Evolutionary conservation across 495 filamentous ascomycete genomes (phyloP).

Genomic region (Neurospora tetraspora): DNA sequence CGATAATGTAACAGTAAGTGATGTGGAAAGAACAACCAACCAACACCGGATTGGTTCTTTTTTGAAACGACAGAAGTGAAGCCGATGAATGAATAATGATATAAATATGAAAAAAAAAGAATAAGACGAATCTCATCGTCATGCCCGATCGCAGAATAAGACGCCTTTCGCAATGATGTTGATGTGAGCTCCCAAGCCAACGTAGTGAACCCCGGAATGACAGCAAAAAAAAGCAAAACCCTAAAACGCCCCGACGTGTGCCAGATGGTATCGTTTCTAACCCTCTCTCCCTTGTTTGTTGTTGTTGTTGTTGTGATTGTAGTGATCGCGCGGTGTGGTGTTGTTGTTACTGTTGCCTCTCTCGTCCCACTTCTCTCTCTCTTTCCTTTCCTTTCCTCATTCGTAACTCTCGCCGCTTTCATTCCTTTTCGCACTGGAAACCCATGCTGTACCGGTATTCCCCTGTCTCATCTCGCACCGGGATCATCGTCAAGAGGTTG

Average conservation of each 20-base stretch:
- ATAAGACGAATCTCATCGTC: background rate
- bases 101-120: background rate
- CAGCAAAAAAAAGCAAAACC: background rate
- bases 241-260: background rate
- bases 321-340: background rate
- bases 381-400: background rate
- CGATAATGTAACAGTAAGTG: background rate
- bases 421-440: constrained; percentile 26
- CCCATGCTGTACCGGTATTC: constrained; percentile 30
- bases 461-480: constrained; percentile 23
- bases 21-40: background rate
- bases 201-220: background rate
- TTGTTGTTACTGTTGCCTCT: background rate
- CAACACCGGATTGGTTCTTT: background rate
- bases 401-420: background rate
- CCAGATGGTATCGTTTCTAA: background rate
- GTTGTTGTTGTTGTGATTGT: background rate
- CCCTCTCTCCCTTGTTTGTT: background rate
- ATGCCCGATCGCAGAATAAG: background rate
- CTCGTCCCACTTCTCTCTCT: background rate
- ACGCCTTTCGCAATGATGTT: background rate
- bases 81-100: background rate
- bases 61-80: background rate
- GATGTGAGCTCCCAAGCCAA: background rate
- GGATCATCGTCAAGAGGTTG: constrained; percentile 41